Percentiles rank a stretch among this genome's conserved stretches.
phyloP scores from a whole-genome alignment of 108 stramenopile species.

The Pseudonitzschia delicatissima region DNA sequence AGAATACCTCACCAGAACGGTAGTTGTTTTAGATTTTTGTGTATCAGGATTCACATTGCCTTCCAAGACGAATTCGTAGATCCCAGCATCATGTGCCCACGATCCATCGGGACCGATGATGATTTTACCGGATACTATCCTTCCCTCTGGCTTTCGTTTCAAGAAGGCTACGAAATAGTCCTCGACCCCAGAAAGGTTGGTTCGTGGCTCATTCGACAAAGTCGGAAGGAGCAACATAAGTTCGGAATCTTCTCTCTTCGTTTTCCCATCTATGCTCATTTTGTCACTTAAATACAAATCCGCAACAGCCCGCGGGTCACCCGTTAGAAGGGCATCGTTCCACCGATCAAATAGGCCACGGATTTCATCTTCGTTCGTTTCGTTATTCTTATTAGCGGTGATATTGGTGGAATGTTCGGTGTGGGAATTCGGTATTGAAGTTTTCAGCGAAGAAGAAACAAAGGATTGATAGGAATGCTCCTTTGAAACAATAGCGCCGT shows the following conservation, averaged over 20 bases:
- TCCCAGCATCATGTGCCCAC: constrained; percentile 47
- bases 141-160: constrained; percentile 47
- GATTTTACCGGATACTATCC: constrained; percentile 47
- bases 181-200: constrained; percentile 32
- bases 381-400: background rate
- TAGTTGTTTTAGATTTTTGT: background rate
- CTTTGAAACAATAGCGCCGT: too few relatives aligned
- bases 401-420: too few relatives aligned
- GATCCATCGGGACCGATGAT: constrained; percentile 42
- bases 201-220: constrained; percentile 45
- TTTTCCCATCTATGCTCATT: background rate
- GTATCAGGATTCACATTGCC: background rate
- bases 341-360: constrained; percentile 46
- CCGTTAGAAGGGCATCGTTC: constrained; percentile 34
- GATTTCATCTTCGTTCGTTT: constrained; percentile 30
- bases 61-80: constrained; percentile 59
- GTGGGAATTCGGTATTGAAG: too few relatives aligned
- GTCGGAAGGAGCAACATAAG: constrained; percentile 38
- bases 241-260: background rate
- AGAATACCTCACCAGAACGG: constrained; percentile 47
- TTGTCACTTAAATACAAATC: constrained; percentile 10
- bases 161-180: constrained; percentile 48
- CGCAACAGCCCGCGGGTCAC: constrained; percentile 28
- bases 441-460: too few relatives aligned
- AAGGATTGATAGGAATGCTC: too few relatives aligned